Conservation (phyloP, 2,329 filamentous ascomycete genomes). For the Fusarium keratoplasticum region DNA sequence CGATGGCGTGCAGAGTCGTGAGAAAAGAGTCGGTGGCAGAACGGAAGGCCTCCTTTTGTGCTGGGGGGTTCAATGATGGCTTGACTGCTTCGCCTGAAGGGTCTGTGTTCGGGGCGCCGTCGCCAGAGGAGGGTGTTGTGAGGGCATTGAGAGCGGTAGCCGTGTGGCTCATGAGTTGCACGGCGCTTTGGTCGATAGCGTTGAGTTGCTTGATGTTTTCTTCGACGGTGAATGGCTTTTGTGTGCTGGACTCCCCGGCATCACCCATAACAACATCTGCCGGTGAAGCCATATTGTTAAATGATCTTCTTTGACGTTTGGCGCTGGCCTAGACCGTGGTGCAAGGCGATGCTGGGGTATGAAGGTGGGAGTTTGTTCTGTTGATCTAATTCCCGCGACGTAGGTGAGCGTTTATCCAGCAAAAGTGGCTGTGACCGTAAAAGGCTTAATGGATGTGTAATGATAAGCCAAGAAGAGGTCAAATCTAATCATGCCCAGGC, state of each 20-base stretch:
- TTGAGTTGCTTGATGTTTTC: constrained; percentile 86
- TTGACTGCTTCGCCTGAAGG: constrained; percentile 28
- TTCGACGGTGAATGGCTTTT: constrained; percentile 74
- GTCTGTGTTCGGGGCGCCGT: constrained; percentile 10
- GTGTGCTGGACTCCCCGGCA: constrained; percentile 42
- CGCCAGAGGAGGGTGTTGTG: constrained; percentile 46
- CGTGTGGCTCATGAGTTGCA: constrained; percentile 57
- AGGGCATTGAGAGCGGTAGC: constrained; percentile 60
- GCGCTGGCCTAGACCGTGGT: background rate
- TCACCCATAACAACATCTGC: constrained; percentile 49
- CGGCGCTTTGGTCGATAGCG: constrained; percentile 75
- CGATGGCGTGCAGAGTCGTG: constrained; percentile 76
- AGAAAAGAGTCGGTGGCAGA: constrained; percentile 75
- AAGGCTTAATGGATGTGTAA: background rate
- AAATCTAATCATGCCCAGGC: background rate
- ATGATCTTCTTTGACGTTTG: background rate
- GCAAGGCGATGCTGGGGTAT: background rate
- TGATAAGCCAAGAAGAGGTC: background rate
- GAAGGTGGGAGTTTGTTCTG: background rate
- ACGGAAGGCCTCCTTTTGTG: constrained; percentile 69
- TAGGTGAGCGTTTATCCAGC: background rate
- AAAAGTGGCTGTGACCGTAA: background rate
- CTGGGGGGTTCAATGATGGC: constrained; percentile 54
- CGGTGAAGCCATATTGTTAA: constrained; percentile 46
- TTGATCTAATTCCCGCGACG: background rate